These are phyloP conservation scores for Sphaerulina populicola DNA, from an alignment of 2,329 filamentous ascomycete genomes.

Conservation along the genomic window DNA sequence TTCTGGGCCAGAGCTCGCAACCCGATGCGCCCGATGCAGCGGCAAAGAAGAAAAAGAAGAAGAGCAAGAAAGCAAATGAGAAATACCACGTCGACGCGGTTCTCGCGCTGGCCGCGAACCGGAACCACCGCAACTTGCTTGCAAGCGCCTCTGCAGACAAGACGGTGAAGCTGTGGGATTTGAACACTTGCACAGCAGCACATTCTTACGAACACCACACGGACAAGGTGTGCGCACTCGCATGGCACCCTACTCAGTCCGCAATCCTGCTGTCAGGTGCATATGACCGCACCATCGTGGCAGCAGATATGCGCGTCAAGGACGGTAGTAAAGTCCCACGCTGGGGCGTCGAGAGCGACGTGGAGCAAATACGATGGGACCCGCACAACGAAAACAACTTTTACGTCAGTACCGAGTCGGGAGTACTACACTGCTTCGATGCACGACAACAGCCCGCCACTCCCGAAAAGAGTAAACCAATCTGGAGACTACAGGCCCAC, in stretches of 20 bases:
- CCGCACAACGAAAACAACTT: constrained; percentile 88
- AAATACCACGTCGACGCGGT: constrained; percentile 91
- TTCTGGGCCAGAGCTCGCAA: constrained; percentile 61
- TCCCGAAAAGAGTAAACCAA: constrained; percentile 67
- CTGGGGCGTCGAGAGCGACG: constrained; percentile 93
- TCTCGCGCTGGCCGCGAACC: constrained; percentile 81
- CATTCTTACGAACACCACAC: constrained; percentile 95
- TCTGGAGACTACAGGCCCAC: constrained; percentile 94
- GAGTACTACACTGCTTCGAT: constrained; percentile 88
- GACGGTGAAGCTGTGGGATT: constrained; percentile 95
- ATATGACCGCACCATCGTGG: constrained; percentile 88
- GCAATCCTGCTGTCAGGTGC: constrained; percentile 86
- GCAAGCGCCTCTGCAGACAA: constrained; percentile 93
- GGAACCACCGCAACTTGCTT: constrained; percentile 85
- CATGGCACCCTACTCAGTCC: constrained; percentile 82
- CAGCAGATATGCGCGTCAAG: constrained; percentile 92
- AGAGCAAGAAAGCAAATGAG: constrained; percentile 78
- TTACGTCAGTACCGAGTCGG: constrained; percentile 84
- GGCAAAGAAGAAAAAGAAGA: constrained; percentile 79
- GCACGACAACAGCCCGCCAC: constrained; percentile 64
- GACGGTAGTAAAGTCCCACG: constrained; percentile 69
- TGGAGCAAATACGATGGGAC: constrained; percentile 89
- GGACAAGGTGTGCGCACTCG: constrained; percentile 92
- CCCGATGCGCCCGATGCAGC: constrained; percentile 33
- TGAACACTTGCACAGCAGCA: constrained; percentile 83